Conservation (phyloP, 1,139 yeast genomes). For the Debaryomyces nepalensis region DNA sequence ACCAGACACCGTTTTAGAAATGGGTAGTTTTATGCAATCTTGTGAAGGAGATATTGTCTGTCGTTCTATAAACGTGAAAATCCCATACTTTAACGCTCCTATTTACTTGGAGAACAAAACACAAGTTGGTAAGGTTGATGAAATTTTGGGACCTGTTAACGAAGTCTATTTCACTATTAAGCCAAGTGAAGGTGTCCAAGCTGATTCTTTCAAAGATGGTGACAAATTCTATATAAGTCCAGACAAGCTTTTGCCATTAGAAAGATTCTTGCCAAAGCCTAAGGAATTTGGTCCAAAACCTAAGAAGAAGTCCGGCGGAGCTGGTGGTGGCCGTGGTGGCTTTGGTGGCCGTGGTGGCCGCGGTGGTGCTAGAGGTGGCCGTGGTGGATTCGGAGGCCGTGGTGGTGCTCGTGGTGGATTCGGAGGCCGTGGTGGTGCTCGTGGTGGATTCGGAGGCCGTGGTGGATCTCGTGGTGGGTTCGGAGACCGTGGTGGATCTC, state of each 20-base stretch:
- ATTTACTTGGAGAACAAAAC: conserved; percentile 94
- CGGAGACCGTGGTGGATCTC: conserved; percentile 48
- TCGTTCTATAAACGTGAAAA: conserved; percentile 88
- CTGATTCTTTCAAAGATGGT: conserved; percentile 89
- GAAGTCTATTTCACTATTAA: conserved; percentile 96
- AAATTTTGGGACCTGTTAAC: conserved; percentile 94
- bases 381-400: conserved; percentile 23
- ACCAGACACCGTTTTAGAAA: conserved; percentile 90
- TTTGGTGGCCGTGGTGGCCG: conserved; percentile 54
- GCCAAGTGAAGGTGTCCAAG: conserved; percentile 95
- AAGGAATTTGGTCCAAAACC: conserved; percentile 77
- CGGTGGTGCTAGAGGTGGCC: conserved; percentile 41
- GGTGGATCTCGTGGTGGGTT: conserved; percentile 40
- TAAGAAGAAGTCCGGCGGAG: conserved; percentile 66
- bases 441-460: conserved; percentile 40
- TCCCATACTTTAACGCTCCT: conserved; percentile 99
- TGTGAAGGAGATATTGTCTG: conserved; percentile 98
- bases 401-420: conserved; percentile 41
- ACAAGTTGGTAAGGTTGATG: conserved; percentile 97
- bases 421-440: conserved; percentile 49
- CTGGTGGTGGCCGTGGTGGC: conserved; percentile 37
- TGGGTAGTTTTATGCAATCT: conserved; percentile 90
- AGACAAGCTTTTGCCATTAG: conserved; percentile 93
- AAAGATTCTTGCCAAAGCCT: conserved; percentile 94
- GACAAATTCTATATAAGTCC: conserved; percentile 96